Evolutionary conservation across 1,139 yeast species (phyloP), one percentile per base, ranked within the genome.

Genomic region (Spathaspora jeffriesii): DNA sequence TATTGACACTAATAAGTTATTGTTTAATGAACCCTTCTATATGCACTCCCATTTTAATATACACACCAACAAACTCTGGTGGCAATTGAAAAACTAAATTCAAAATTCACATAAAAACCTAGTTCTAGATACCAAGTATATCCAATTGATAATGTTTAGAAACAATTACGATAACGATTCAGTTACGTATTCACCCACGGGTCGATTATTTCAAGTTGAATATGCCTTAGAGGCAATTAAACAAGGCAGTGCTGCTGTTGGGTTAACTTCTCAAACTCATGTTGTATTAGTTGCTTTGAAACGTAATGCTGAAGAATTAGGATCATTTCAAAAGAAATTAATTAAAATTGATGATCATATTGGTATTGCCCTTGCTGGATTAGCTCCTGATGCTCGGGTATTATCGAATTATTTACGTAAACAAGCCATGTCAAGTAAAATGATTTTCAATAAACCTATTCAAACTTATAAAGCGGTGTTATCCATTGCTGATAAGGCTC

Each of bases 161-260:
- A 93, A 93, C 72, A 93, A 96, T 62, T 93, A 93, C 79, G 99
- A 93, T 67, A 95, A 96, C 79, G 99, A 93, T 67, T 85, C 97
- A 39, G 96, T 93, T 52, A 93, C 99, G 22, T 93, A 89, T 71
- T 91, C 98, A 37, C 98, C 99, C 47, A 93, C 98, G 2, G 99
- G 99, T 18, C 81, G 98, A 60, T 81, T 93, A 52, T 93, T 93
- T 73, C 99, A 93, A 70, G 85, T 85, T 32, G 99, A 93, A 66
- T 93, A 93, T 62, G 99, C 99, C 2, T 75, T 92, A 51, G 99
- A 93, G 64, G 98, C 99, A 15, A 93, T 93, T 68, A 93, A 93
- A 65, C 99, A 93, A 71, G 99, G 99, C 42, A 86, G 96, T 57
- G 98, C 97, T 3, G 93, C 97, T 11, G 97, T 92, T 36, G 99